These are phyloP conservation scores for Dactylonectria macrodidyma DNA, from an alignment of 2,329 filamentous ascomycete genomes.

Conservation along the genomic window DNA sequence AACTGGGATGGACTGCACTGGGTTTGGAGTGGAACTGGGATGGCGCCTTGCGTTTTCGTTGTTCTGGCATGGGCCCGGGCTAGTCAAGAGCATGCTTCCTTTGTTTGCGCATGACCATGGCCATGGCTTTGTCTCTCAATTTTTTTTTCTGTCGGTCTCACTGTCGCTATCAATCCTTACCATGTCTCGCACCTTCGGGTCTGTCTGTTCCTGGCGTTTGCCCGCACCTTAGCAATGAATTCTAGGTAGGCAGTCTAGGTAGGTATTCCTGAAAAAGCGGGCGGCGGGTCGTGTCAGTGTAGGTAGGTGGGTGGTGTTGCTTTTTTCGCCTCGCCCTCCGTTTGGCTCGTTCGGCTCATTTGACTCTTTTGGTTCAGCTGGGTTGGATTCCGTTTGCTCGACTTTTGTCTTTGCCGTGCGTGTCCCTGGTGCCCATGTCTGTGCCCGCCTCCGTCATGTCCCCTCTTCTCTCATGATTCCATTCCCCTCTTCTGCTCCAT, in stretches of 20 bases:
- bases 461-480: not conserved
- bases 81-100: constrained; percentile 5
- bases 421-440: not conserved
- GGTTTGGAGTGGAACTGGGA: not conserved
- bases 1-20: not conserved
- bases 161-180: not conserved
- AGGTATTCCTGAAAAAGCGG: not conserved
- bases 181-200: no score
- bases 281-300: not conserved
- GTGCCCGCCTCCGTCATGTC: not conserved
- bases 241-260: no score
- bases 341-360: constrained; percentile 13
- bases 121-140: not conserved
- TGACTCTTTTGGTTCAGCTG: not conserved
- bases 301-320: not conserved
- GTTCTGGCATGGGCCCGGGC: not conserved
- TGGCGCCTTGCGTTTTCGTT: not conserved
- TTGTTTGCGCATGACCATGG: constrained; percentile 20
- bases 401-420: not conserved
- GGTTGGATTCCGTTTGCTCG: not conserved
- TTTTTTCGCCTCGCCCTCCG: constrained; percentile 3
- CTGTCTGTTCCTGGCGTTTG: constrained; percentile 5
- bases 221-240: not conserved
- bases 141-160: constrained; percentile 4
- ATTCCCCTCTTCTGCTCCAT: not conserved